A percentile compares a stretch with the other conserved stretches of the same genome.
Conservation (phyloP, 805 yeast genomes). For the Wickerhamomyces bisporus region DNA sequence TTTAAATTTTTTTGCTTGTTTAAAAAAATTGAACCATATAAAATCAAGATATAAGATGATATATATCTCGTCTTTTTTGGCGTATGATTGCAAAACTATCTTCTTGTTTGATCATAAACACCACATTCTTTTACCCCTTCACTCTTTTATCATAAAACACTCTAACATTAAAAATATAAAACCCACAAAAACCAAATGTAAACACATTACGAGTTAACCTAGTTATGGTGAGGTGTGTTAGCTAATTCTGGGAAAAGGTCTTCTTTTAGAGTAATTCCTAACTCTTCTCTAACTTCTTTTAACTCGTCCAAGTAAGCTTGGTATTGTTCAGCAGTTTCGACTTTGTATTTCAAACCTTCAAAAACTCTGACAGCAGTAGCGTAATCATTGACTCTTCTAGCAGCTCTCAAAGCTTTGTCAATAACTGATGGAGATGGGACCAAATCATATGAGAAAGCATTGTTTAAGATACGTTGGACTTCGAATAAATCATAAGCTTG, state of each 20-base stretch:
- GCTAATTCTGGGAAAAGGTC: constrained; percentile 56
- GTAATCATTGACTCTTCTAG: constrained; percentile 98
- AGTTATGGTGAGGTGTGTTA: constrained; percentile 21
- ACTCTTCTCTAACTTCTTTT: constrained; percentile 83
- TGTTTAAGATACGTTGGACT: constrained; percentile 92
- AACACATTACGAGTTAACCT: neutral
- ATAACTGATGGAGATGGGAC: constrained; percentile 97
- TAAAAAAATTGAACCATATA: neutral
- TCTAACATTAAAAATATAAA: neutral
- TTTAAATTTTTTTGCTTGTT: neutral
- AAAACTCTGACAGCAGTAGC: constrained; percentile 98
- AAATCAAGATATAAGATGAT: neutral
- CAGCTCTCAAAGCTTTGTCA: constrained; percentile 93
- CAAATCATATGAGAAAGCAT: constrained; percentile 96
- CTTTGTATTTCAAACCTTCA: constrained; percentile 95
- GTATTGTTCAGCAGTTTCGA: constrained; percentile 90
- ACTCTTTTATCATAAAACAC: too few relatives aligned
- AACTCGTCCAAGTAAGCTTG: constrained; percentile 93
- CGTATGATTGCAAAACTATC: too few relatives aligned
- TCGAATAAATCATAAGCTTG: constrained; percentile 85
- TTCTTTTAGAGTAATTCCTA: constrained; percentile 91
- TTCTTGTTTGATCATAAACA: too few relatives aligned
- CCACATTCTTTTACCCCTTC: too few relatives aligned
- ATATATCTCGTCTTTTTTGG: neutral
- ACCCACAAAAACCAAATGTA: neutral